These are phyloP conservation scores for Botryotinia convoluta DNA, from an alignment of 2,329 filamentous ascomycete species.

Conservation along the genomic window DNA sequence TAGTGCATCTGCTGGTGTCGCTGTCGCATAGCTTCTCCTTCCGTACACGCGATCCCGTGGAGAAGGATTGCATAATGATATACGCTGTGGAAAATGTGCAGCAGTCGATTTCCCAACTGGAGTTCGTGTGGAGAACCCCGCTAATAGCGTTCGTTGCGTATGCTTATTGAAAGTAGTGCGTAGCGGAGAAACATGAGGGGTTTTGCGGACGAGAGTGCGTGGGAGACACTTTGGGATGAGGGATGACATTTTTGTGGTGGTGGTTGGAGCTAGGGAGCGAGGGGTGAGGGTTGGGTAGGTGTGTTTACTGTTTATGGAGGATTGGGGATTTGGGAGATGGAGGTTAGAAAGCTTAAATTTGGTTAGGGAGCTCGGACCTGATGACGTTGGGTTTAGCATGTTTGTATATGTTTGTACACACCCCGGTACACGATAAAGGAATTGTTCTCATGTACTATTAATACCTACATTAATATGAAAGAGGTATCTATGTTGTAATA, in stretches of 20 bases:
- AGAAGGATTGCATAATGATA: rapidly evolving
- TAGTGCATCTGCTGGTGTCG: neutral
- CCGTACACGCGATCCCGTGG: rapidly evolving
- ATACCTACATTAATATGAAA: too few species aligned
- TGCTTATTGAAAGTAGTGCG: too few species aligned
- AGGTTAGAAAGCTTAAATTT: neutral
- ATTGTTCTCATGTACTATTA: too few species aligned
- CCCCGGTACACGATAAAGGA: too few species aligned
- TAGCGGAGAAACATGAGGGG: neutral
- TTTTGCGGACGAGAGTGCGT: neutral
- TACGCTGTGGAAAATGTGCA: neutral
- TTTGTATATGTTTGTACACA: neutral
- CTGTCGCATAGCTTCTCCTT: neutral
- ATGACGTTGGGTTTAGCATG: neutral
- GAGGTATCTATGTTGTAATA: neutral
- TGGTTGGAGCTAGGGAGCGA: neutral
- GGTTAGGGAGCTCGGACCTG: neutral
- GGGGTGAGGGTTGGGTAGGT: neutral
- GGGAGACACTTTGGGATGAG: neutral
- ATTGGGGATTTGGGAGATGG: neutral
- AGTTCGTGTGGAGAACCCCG: neutral
- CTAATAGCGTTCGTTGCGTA: neutral
- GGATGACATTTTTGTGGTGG: neutral
- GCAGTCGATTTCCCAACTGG: neutral
- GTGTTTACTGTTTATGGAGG: too few species aligned